A percentile compares a stretch with the other conserved stretches of the same genome.
Evolutionary conservation across 2,329 filamentous ascomycete species (phyloP).

Genomic region (Blumeria hordei): DNA sequence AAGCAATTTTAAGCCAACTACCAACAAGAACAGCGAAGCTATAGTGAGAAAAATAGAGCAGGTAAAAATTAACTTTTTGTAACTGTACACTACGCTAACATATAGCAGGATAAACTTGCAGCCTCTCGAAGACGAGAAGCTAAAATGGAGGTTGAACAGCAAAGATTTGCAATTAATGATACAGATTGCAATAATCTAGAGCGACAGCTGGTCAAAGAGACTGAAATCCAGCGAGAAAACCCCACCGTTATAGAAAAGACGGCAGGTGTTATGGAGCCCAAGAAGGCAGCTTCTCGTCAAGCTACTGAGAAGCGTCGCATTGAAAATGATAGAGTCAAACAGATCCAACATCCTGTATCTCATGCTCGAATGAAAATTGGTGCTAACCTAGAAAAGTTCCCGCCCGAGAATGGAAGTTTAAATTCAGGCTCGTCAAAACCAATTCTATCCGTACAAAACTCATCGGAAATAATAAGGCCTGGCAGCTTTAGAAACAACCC

Average conservation of each 20-base stretch:
- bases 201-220: slow-evolving; percentile 32
- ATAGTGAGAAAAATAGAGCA: slow-evolving; percentile 66
- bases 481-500: slow-evolving; percentile 17
- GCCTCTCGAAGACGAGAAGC: slow-evolving; percentile 56
- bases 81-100: neutral
- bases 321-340: slow-evolving; percentile 37
- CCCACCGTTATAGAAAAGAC: slow-evolving; percentile 18
- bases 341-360: slow-evolving; percentile 36
- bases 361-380: slow-evolving; percentile 29
- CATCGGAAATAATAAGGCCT: slow-evolving; percentile 21
- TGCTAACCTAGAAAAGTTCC: slow-evolving; percentile 6
- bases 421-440: slow-evolving; percentile 3
- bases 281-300: slow-evolving; percentile 37
- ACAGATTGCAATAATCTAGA: slow-evolving; percentile 40
- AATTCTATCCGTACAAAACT: neutral
- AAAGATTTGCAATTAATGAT: slow-evolving; percentile 40
- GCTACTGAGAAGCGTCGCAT: slow-evolving; percentile 26
- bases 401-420: slow-evolving; percentile 3
- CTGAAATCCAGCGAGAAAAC: slow-evolving; percentile 22
- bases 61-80: slow-evolving; percentile 12
- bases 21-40: slow-evolving; percentile 44
- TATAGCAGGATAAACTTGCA: slow-evolving; percentile 43
- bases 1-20: slow-evolving; percentile 41
- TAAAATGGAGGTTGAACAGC: slow-evolving; percentile 60
- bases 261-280: slow-evolving; percentile 29